Evolutionary conservation across 2,329 filamentous ascomycete species (phyloP), one percentile per base, ranked within the genome.

Genomic region (Colletotrichum horii): DNA sequence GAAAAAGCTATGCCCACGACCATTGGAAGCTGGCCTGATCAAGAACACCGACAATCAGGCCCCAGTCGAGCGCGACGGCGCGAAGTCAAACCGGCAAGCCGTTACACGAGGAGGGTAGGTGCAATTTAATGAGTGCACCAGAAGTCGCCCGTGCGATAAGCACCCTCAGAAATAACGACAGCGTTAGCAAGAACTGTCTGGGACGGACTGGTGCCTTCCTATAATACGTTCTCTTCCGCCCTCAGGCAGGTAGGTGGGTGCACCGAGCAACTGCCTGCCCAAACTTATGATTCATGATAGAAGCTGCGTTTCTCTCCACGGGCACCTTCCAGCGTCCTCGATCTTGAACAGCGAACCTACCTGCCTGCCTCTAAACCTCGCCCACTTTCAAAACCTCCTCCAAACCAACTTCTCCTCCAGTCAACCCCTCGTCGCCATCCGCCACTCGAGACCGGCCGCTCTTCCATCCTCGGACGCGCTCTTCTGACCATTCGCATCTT

Each of bases 311-410:
- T 48, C 38, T 48, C 19, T 48, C 16, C 19, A 48, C 19, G 38
- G n/a, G 19, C 38, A 48, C 11, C 19, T 48, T 48, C 9, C 19
- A n/a, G 38, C 2, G 5, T 43, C 38, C 38, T 43, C 38, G 38
- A 43, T 12, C 38, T 19, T 43, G 38, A 43, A 0, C 19, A 43
- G 38, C 2, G 19, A n/a, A 19, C 38, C 0, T 43, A n/a, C 9
- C 4, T n/a, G 0, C 19, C 38, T 43, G 0, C 19, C 38, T 43
- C 38, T n/a, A 0, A 43, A 12, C 38, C 38, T 43, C 0, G 38
- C 2, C 38, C 38, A 43, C 2, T 19, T 9, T 30, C 30, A 43
- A 43, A 43, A 6, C 19, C 1, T 48, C 19, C n/a, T 12, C 38
- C 38, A 0, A n/a, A 0, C 38, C 9, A 48, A n/a, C 19, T n/a